phyloP scores from a whole-genome alignment of 192 early-diverging fungal species.

The Diversispora epigaea region DNA sequence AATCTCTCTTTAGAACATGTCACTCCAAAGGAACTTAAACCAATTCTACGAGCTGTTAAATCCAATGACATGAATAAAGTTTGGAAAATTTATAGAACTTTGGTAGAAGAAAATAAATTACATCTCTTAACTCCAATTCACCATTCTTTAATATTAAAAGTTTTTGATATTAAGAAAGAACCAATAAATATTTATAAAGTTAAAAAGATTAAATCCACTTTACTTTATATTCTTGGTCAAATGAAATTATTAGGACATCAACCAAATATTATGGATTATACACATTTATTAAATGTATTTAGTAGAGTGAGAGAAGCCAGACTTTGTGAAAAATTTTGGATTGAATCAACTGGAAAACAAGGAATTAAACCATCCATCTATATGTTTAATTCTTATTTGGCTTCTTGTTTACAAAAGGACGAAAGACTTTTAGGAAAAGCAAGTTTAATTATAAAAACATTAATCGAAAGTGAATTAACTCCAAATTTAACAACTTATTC shows the following conservation, averaged over 20 bases:
- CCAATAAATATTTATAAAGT: neutral
- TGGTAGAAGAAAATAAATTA: neutral
- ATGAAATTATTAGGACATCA: constrained; percentile 8
- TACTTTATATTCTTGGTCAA: constrained; percentile 7
- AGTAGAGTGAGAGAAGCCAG: neutral
- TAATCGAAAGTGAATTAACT: neutral
- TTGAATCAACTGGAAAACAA: neutral
- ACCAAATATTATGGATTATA: constrained; percentile 8
- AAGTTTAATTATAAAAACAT: neutral
- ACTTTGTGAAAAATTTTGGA: constrained; percentile 12
- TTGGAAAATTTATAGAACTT: constrained; percentile 3
- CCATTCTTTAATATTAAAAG: constrained; percentile 19
- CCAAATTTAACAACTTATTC: constrained; percentile 6
- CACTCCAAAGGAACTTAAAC: constrained; percentile 7
- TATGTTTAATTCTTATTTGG: constrained; percentile 14
- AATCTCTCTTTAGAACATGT: neutral
- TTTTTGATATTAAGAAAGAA: neutral
- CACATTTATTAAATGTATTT: constrained; percentile 19
- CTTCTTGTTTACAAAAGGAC: neutral
- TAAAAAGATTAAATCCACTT: neutral
- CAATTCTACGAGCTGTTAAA: neutral
- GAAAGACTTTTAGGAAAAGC: neutral
- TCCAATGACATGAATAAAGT: neutral
- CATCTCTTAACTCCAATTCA: constrained; percentile 13
- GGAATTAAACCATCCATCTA: constrained; percentile 11